A percentile compares a stretch with the other conserved stretches of the same genome.
Evolutionary conservation across 768 basidiomycete genomes (phyloP).

Genomic region (Hypholoma fasciculare): DNA sequence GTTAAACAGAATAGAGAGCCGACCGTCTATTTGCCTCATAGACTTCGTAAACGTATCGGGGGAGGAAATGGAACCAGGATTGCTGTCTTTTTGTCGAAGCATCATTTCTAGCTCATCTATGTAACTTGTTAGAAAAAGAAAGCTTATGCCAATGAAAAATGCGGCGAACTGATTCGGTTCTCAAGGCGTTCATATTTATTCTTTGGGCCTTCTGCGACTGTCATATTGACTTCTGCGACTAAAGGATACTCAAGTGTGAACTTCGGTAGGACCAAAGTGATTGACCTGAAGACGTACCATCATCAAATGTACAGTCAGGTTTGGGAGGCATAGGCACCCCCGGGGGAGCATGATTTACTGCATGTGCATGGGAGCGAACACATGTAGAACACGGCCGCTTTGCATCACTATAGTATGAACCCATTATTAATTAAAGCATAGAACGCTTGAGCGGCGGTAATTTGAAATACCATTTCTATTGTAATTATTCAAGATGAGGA

Average conservation of each 20-base stretch:
- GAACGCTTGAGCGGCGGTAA: neutral
- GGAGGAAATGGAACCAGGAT: slow-evolving; percentile 9
- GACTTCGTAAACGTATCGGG: slow-evolving; percentile 1
- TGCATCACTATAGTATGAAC: slow-evolving; percentile 53
- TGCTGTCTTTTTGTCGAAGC: slow-evolving; percentile 56
- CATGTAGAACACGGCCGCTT: slow-evolving; percentile 79
- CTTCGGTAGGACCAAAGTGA: neutral
- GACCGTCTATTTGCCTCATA: neutral
- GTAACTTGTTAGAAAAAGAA: slow-evolving; percentile 1
- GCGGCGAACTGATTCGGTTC: slow-evolving; percentile 60
- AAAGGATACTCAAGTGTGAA: neutral
- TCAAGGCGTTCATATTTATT: slow-evolving; percentile 66
- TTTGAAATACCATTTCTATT: slow-evolving; percentile 58
- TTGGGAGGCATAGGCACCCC: slow-evolving; percentile 51
- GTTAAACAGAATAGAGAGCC: neutral
- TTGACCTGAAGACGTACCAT: slow-evolving; percentile 37
- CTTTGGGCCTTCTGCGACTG: slow-evolving; percentile 50
- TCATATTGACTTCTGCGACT: slow-evolving; percentile 41
- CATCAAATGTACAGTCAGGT: slow-evolving; percentile 80
- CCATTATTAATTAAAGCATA: neutral
- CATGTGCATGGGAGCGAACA: slow-evolving; percentile 72
- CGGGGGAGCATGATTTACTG: slow-evolving; percentile 59
- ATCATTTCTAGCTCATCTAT: slow-evolving; percentile 69
- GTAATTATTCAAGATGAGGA: slow-evolving; percentile 6
- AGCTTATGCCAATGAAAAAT: neutral